Percentiles rank a stretch among this genome's conserved stretches.
Evolutionary conservation across 2,329 filamentous ascomycete genomes (phyloP).

Genomic region (Aspergillus udagawae): DNA sequence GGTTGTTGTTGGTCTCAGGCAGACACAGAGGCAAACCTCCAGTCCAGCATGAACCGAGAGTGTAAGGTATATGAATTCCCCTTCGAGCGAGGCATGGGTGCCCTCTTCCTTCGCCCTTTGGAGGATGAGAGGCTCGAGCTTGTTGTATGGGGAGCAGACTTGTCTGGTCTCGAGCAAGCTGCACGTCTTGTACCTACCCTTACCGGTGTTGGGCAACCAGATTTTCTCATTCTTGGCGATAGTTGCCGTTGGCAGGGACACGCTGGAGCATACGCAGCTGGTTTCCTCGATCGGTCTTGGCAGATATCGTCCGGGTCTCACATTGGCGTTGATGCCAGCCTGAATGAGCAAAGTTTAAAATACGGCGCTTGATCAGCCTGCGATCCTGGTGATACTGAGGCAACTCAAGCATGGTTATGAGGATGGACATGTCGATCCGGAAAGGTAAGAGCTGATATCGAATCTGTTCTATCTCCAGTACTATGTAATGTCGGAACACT

Average conservation of each 20-base stretch:
- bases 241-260: constrained; percentile 49
- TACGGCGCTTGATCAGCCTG: background rate
- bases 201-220: constrained; percentile 55
- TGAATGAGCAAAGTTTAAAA: background rate
- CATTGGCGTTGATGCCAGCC: constrained; percentile 20
- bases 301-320: constrained; percentile 47
- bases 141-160: constrained; percentile 53
- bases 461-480: background rate
- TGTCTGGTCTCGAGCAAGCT: constrained; percentile 45
- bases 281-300: constrained; percentile 55
- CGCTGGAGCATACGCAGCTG: constrained; percentile 51
- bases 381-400: background rate
- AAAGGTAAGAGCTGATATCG: background rate
- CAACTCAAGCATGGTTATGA: background rate
- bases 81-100: constrained; percentile 40
- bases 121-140: constrained; percentile 48
- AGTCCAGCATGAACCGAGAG: constrained; percentile 3
- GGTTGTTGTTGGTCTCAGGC: background rate
- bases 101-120: constrained; percentile 51
- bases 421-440: background rate
- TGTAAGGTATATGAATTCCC: constrained; percentile 24
- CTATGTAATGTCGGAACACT: background rate
- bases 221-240: constrained; percentile 50
- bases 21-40: constrained; percentile 1
- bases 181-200: constrained; percentile 53